A percentile compares a stretch with the other conserved stretches of the same genome.
phyloP scores from a whole-genome alignment of 495 filamentous ascomycete species.

The Lasiosphaeriaceae sp. region DNA sequence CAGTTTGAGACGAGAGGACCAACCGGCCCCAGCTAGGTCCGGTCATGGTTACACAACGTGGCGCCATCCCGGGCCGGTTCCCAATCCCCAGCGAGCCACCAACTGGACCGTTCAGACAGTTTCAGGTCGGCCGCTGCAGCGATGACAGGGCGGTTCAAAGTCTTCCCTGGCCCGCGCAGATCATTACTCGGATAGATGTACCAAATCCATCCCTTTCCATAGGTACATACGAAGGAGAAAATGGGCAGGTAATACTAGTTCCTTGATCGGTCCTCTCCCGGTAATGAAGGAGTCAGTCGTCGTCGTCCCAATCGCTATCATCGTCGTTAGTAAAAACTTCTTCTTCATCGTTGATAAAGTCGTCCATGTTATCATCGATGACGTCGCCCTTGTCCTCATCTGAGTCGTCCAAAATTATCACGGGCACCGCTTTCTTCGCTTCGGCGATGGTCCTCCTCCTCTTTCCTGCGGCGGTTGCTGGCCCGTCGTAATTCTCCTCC shows the following conservation, averaged over 20 bases:
- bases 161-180: too few species aligned
- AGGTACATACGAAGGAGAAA: too few species aligned
- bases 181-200: too few species aligned
- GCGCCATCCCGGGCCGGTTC: too few species aligned
- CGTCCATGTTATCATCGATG: constrained; percentile 2
- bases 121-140: too few species aligned
- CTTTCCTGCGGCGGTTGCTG: background rate
- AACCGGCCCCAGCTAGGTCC: background rate
- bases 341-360: background rate
- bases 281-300: background rate
- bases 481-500: background rate
- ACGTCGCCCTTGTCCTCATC: background rate
- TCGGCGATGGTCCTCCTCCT: background rate
- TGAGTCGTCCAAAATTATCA: background rate
- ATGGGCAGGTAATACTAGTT: too few species aligned
- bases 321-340: constrained; percentile 8
- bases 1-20: background rate
- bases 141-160: too few species aligned
- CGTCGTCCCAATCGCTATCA: constrained; percentile 8
- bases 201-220: too few species aligned
- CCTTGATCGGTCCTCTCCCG: too few species aligned
- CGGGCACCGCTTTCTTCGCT: constrained; percentile 6
- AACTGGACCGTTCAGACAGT: too few species aligned
- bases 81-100: too few species aligned
- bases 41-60: too few species aligned